Base-by-base conservation (phyloP, 2,329 filamentous ascomycete genomes). In the Talaromyces funiculosus region DNA sequence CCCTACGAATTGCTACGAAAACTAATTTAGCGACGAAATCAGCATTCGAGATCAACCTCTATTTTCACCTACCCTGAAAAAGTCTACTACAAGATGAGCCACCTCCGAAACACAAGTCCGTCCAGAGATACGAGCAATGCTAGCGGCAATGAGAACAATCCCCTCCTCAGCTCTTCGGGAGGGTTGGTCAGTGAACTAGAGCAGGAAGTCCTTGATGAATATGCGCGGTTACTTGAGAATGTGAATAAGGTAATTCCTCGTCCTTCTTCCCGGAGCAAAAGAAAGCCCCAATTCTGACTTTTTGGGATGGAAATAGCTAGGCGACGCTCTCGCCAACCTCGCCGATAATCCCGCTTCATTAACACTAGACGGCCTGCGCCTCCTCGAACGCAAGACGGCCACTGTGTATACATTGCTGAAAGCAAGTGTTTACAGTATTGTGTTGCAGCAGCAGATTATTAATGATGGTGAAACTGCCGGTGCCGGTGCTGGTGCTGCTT, bases 381-480 rank as follows among this genome's bases (percentile, higher is more conserved):
- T 92, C 45, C 81, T 99, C 59, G 94, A 99, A 80, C 83, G 94
- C 68, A 97, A 97, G 81, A 97, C 93, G 45, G 92, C 91, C 67
- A 81, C 96, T 59, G 93, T 97, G 22, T 97, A 96, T 76, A 99
- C 94, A 64, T 77, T 97, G 72, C 83, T 99, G 72, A 99, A 99
- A 80, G 93, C 94, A 18, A 97, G 93, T 75, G 94, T 99, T 65
- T 99, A 99, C 79, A 96, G 90, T 72, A 99, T 99, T 79, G 92
- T 99, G 63, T 76, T 99, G 79, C 93, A 99, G 83, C 93, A 97
- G 82, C 90, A 97, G 83, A 91, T 96, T 69, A 87, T 88, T 64
- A 90, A 87, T 76, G 89, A 75, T 67, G 71, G 71, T 65, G 72
- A 74, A 31, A n/a, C n/a, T n/a, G n/a, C n/a, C n/a, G n/a, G n/a